Base-by-base conservation (phyloP, 306 rosid genomes). In the Cicer chorassanicum region DNA sequence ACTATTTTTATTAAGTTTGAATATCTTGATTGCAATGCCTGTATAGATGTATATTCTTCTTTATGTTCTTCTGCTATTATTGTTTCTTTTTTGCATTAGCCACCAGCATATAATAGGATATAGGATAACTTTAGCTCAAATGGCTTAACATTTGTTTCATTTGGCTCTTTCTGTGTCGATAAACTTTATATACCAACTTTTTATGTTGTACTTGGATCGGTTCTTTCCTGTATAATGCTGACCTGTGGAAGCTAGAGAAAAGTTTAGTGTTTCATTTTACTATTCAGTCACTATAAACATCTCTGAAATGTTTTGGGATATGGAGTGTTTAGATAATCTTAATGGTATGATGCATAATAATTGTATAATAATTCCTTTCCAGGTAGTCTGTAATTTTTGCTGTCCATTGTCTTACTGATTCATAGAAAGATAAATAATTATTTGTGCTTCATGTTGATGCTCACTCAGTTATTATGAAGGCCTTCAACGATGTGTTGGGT, bases 391-490 rank as follows among this genome's bases (percentile, higher is more conserved):
- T 56, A 38, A 42, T 61, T 48, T 21, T 40, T 74, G 41, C 65
- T 46, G 50, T 72, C 45, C 7, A 8, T 6, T 13, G 16, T 43
- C 45, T 62, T 45, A 34, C 15, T 9, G 10, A 38, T n/a, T 15
- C 39, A 9, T 73, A 9, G 65, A 53, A 62, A 24, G 50, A 65
- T 60, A 75, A 41, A 34, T 36, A 57, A 72, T 57, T 68, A 34
- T 41, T 59, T 64, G 18, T 60, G 57, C 49, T 82, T 84, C 66
- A 44, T 75, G 11, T 56, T 49, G 43, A 63, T 50, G 68, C 73
- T 78, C 85, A 93, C 73, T 78, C 85, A 93, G 98, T 78, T 91
- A 91, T 68, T 93, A 89, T 70, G 92, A 93, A 86, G 97, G 98
- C 81, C 88, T 93, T 78, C 98, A 93, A 78, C 87, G 81, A 67